Evolutionary conservation across 116 monocot species (phyloP).

Genomic region (Cymodocea nodosa): DNA sequence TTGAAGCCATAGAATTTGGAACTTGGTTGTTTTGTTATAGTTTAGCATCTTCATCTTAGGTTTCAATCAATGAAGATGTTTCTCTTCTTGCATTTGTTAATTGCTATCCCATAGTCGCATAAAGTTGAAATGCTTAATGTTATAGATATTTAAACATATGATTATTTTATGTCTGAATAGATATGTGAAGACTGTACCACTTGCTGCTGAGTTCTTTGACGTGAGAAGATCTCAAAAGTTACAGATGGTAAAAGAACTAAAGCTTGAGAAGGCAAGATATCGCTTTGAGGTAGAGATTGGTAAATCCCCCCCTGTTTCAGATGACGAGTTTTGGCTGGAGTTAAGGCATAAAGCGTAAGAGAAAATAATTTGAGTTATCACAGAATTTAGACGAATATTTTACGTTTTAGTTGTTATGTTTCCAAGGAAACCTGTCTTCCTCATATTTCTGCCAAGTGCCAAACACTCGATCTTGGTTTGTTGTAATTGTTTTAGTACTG

Average conservation of each 20-base stretch:
- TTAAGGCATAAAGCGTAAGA: slow-evolving; percentile 89
- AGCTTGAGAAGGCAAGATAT: slow-evolving; percentile 56
- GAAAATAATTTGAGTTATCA: not conserved
- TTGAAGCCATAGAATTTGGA: no score
- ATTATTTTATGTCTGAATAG: slow-evolving; percentile 16
- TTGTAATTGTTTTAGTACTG: not conserved
- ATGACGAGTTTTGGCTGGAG: slow-evolving; percentile 86
- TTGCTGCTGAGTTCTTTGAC: slow-evolving; percentile 83
- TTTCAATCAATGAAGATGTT: not conserved
- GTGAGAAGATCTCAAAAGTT: slow-evolving; percentile 75
- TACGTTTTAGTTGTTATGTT: no score
- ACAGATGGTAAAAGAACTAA: slow-evolving; percentile 69
- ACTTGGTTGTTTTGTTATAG: no score
- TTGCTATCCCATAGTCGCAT: not conserved
- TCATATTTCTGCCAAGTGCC: not conserved
- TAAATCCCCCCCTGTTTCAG: slow-evolving; percentile 89
- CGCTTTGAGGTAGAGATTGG: slow-evolving; percentile 92
- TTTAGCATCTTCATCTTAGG: no score
- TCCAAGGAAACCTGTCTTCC: no score
- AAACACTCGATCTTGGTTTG: not conserved
- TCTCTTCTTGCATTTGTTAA: not conserved
- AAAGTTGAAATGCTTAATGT: not conserved
- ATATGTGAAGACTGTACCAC: slow-evolving; percentile 89
- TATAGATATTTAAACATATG: not conserved
- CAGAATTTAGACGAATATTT: not conserved